Percentiles rank a stretch among this genome's conserved stretches.
Conservation (phyloP, 805 yeast species). For the Scheffersomyces amazonensis region DNA sequence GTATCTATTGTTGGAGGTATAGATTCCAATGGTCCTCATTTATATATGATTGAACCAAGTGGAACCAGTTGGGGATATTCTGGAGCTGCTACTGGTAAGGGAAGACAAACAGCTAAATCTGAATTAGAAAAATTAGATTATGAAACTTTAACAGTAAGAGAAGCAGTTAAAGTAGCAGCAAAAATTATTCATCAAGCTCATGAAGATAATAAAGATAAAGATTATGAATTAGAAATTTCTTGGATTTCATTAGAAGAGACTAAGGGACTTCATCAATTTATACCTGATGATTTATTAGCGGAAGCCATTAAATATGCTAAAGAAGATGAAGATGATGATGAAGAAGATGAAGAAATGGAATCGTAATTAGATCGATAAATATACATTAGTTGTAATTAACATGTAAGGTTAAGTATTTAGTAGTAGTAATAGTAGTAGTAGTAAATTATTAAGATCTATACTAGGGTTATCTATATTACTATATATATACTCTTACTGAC, state of each 20-base stretch:
- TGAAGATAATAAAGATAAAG: slow-evolving; percentile 97
- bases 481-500: too few relatives aligned
- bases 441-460: too few relatives aligned
- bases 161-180: slow-evolving; percentile 93
- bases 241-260: slow-evolving; percentile 84
- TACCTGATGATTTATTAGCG: slow-evolving; percentile 73
- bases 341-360: slow-evolving; percentile 45
- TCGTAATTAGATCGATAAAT: too few relatives aligned
- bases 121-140: slow-evolving; percentile 89
- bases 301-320: slow-evolving; percentile 86
- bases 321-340: slow-evolving; percentile 77
- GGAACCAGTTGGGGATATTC: slow-evolving; percentile 97
- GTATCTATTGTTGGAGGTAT: slow-evolving; percentile 91
- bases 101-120: slow-evolving; percentile 96
- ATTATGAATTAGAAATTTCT: slow-evolving; percentile 88
- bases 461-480: too few relatives aligned
- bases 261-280: slow-evolving; percentile 71
- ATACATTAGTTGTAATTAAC: too few relatives aligned
- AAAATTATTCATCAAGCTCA: slow-evolving; percentile 90
- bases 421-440: too few relatives aligned
- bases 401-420: too few relatives aligned
- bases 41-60: slow-evolving; percentile 96
- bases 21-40: slow-evolving; percentile 85
- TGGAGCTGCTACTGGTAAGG: slow-evolving; percentile 98
- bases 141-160: slow-evolving; percentile 64